Evolutionary conservation across 2,329 filamentous ascomycete species (phyloP), one percentile per base, ranked within the genome.

Genomic region (Sclerotinia nivalis): DNA sequence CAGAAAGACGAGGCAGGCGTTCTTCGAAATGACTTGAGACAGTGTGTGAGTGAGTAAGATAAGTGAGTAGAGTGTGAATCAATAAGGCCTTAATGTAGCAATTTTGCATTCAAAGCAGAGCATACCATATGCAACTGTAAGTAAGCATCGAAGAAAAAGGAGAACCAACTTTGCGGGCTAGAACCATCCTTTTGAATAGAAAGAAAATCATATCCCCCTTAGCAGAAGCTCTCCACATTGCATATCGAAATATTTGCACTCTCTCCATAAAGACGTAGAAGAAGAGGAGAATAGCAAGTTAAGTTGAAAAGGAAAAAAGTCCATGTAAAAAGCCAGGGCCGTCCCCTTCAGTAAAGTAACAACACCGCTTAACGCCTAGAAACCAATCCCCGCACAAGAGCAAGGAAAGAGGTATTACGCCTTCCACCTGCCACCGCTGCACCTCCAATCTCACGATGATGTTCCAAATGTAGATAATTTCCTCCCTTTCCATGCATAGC

Each of bases 321-420:
- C 54, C 50, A 67, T 59, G 54, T 59, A 58, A 67, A 49, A 59
- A 67, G 54, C 43, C 54, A 67, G 65, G 49, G 28, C 55, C 40
- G 34, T 49, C 37, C 65, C 67, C n/a, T 62, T 49, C 34, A 65
- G 43, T 65, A 65, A 65, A 65, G 9, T 34, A 54, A 69, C 67
- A 69, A 69, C 67, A 69, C 67, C 67, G 31, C 59, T 64, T 69
- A 69, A 69, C 67, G 67, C 67, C 67, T 64, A 20, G 50, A 69
- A 55, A 69, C 45, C 67, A 69, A 54, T 65, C 67, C 67, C 10
- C 68, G 68, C 61, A 69, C 68, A 28, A 58, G 22, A 66, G 61
- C 61, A 49, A 69, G 67, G 25, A 70, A 71, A 28, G 70, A 69
- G 37, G 58, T 65, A 69, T 69, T 69, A 65, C 67, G 67, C 67